These are phyloP conservation scores for Diaporthe australafricana DNA, from an alignment of 2,329 filamentous ascomycete genomes.

Conservation along the genomic window DNA sequence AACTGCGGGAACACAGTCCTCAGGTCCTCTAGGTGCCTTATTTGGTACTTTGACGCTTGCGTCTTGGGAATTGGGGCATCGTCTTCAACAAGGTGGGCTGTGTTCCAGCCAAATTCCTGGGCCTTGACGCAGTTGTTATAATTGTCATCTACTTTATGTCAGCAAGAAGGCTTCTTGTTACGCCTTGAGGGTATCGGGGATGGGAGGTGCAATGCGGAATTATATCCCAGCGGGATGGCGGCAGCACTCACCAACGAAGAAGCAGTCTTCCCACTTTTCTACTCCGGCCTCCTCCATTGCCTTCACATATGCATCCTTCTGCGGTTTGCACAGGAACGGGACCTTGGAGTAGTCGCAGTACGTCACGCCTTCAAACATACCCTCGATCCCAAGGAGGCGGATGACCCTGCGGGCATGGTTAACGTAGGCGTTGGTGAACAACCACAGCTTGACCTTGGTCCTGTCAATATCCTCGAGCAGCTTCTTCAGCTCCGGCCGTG, in stretches of 20 bases:
- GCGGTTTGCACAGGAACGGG: slow-evolving; percentile 88
- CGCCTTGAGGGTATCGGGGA: slow-evolving; percentile 27
- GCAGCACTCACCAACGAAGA: slow-evolving; percentile 82
- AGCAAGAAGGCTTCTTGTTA: slow-evolving; percentile 17
- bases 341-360: slow-evolving; percentile 87
- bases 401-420: slow-evolving; percentile 89
- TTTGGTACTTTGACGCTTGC: slow-evolving; percentile 79
- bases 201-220: background rate
- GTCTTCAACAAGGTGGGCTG: slow-evolving; percentile 87
- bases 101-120: slow-evolving; percentile 84
- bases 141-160: slow-evolving; percentile 77
- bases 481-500: slow-evolving; percentile 78
- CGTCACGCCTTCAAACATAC: slow-evolving; percentile 93
- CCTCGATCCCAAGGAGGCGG: slow-evolving; percentile 82
- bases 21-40: slow-evolving; percentile 81
- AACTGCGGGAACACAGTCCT: slow-evolving; percentile 83
- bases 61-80: slow-evolving; percentile 71
- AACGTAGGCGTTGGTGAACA: slow-evolving; percentile 96
- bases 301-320: slow-evolving; percentile 84
- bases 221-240: fast-evolving
- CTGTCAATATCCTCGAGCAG: slow-evolving; percentile 86
- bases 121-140: slow-evolving; percentile 83
- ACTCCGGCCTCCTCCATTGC: slow-evolving; percentile 88
- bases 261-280: slow-evolving; percentile 77
- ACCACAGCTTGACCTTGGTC: slow-evolving; percentile 87